These are phyloP conservation scores for Cymbopogon flexuosus DNA, from an alignment of 202 grass and related monocot species.

Conservation along the genomic window DNA sequence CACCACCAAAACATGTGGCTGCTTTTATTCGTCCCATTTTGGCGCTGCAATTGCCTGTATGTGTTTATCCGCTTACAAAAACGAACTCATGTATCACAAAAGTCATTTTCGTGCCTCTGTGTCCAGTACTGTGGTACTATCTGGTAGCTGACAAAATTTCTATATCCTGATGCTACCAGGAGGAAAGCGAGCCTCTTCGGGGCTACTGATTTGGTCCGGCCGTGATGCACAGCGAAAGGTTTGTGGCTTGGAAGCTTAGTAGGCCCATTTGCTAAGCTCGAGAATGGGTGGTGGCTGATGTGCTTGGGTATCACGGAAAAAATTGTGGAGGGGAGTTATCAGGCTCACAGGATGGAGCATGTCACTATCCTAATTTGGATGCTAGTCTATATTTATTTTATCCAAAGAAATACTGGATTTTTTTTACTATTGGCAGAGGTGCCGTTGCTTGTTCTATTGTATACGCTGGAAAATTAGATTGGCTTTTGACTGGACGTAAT, in stretches of 20 bases:
- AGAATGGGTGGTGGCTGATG: constrained; percentile 36
- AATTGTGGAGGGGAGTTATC: neutral
- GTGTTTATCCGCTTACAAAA: constrained; percentile 36
- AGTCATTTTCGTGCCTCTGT: constrained; percentile 9
- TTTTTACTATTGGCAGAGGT: neutral
- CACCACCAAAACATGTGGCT: constrained; percentile 76
- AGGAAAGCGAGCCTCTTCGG: constrained; percentile 5
- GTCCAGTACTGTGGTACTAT: neutral
- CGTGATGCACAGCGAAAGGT: neutral
- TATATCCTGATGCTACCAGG: constrained; percentile 26
- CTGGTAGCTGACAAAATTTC: constrained; percentile 44
- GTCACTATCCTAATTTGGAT: neutral
- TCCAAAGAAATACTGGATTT: neutral
- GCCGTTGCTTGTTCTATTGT: neutral
- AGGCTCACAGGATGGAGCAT: constrained; percentile 6
- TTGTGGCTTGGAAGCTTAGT: constrained; percentile 23
- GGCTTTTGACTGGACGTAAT: neutral
- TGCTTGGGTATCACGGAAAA: constrained; percentile 25
- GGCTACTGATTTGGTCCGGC: constrained; percentile 22
- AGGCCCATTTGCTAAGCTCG: constrained; percentile 14
- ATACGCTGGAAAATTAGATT: neutral
- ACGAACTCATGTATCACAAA: neutral
- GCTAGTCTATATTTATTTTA: neutral
- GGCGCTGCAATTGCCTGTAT: neutral
- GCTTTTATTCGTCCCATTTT: constrained; percentile 33